These are phyloP conservation scores for Grosmannia clavigera DNA, from an alignment of 2,329 filamentous ascomycete species.

Conservation along the genomic window DNA sequence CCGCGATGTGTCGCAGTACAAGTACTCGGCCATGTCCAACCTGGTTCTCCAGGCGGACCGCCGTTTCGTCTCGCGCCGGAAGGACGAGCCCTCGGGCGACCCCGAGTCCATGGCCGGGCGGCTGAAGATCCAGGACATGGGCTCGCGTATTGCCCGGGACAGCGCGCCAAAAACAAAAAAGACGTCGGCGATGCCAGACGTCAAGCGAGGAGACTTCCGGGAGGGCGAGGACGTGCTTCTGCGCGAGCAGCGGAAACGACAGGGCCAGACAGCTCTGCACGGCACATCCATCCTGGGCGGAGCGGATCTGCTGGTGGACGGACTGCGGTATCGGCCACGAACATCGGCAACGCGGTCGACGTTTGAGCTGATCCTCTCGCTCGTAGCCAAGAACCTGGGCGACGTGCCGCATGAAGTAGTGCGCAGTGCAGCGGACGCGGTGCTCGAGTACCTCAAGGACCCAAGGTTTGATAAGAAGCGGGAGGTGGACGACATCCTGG, in stretches of 20 bases:
- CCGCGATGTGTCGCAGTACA: conserved; percentile 89
- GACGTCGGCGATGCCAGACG: conserved; percentile 49
- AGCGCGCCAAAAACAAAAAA: conserved; percentile 72
- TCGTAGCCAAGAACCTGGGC: conserved; percentile 76
- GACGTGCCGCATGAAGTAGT: conserved; percentile 89
- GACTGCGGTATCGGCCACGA: conserved; percentile 79
- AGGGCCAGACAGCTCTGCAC: conserved; percentile 57
- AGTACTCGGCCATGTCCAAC: conserved; percentile 99
- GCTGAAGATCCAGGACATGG: conserved; percentile 92
- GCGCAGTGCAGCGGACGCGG: conserved; percentile 83
- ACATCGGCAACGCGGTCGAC: conserved; percentile 85
- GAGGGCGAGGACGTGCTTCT: conserved; percentile 77
- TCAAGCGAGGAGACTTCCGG: conserved; percentile 62
- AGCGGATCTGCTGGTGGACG: conserved; percentile 78
- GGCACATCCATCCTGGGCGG: conserved; percentile 64
- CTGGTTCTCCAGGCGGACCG: conserved; percentile 99
- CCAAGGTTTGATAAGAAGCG: conserved; percentile 99
- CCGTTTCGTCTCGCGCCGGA: conserved; percentile 83
- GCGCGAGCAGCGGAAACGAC: conserved; percentile 76
- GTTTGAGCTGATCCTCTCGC: conserved; percentile 87
- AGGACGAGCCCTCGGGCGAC: conserved; percentile 91
- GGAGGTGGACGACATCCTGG: conserved; percentile 86
- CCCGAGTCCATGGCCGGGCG: conserved; percentile 93
- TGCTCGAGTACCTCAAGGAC: conserved; percentile 85
- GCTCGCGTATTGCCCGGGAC: conserved; percentile 68